A percentile compares a stretch with the other conserved stretches of the same genome.
phyloP scores from a whole-genome alignment of 2,329 filamentous ascomycete genomes.

The Davidsoniella australis region DNA sequence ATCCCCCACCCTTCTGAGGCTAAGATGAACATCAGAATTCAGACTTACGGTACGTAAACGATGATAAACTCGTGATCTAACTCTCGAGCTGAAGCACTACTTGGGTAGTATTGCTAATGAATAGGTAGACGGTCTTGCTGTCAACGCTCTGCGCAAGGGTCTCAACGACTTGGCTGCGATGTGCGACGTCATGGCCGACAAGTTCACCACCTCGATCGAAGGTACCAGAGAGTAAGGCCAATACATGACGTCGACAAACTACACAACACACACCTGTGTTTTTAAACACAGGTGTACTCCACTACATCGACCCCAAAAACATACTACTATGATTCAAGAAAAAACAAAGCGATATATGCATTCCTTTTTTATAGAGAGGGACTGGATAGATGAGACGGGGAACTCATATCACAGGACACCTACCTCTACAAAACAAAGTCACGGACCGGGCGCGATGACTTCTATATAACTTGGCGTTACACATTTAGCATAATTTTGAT shows the following conservation, averaged over 20 bases:
- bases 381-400: too few species aligned
- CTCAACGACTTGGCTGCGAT: conserved; percentile 76
- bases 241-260: background rate
- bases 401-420: too few species aligned
- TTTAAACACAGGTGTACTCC: too few species aligned
- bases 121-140: conserved; percentile 53
- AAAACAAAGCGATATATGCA: background rate
- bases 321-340: too few species aligned
- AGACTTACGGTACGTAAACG: conserved; percentile 66
- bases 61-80: background rate
- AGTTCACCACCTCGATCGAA: conserved; percentile 49
- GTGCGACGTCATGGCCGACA: conserved; percentile 84
- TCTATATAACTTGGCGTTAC: too few species aligned
- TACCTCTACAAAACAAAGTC: too few species aligned
- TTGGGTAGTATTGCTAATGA: background rate
- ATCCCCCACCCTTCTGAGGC: conserved; percentile 92
- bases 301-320: too few species aligned
- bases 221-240: conserved; percentile 28
- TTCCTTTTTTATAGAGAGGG: background rate
- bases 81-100: background rate
- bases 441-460: too few species aligned
- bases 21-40: conserved; percentile 94
- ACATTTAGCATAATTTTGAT: too few species aligned
- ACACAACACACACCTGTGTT: background rate
- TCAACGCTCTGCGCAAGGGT: conserved; percentile 79